Base-by-base conservation (phyloP, 148 eudicot genomes). In the Linanthus parryae region DNA sequence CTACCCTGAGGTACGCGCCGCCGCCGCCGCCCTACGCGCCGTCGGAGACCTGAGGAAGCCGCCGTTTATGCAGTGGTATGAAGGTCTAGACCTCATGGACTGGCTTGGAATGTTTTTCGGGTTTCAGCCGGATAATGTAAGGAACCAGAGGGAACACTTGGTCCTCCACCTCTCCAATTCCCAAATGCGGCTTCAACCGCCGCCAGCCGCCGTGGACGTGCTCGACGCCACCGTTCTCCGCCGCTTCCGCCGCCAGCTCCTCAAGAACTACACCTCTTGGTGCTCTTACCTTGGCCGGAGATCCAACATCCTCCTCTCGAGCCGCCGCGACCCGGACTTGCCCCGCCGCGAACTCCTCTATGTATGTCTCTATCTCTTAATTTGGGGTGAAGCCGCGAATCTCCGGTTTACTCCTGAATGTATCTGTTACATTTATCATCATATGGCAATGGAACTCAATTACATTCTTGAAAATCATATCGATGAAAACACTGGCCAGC, bases 331-430 rank as follows among this genome's bases (percentile, higher is more conserved):
- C 36, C 58, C 71, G 0, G 78, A 86, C 15, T 69, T 67, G 29
- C 59, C 68, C 31, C 75, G 95, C 10, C 73, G 79, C 3, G 97
- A 91, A 48, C 66, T 91, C 34, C 38, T 91, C 15, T 91, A 91
- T 31, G 77, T 79, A 24, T 72, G 74, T 34, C 71, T 91, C 13
- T 91, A 76, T 61, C 56, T 86, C 7, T 62, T 91, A 2, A 68
- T 91, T 8, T 91, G 97, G 97, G 97, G 97, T 18, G 97, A 91
- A 48, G 67, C 87, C 6, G 95, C 73, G 2, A 91, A 91, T 52
- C 40, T 91, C 5, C 65, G 95, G 19, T 91, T 91, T 20, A 46
- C 68, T 26, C 95, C 97, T 0, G 97, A 91, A 24, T 91, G 97
- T 70, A 23, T 91, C 4, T 86, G 97, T 33, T 91, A 76, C 59